Conservation (phyloP, 2,329 filamentous ascomycete genomes). For the Scedosporium boydii region DNA sequence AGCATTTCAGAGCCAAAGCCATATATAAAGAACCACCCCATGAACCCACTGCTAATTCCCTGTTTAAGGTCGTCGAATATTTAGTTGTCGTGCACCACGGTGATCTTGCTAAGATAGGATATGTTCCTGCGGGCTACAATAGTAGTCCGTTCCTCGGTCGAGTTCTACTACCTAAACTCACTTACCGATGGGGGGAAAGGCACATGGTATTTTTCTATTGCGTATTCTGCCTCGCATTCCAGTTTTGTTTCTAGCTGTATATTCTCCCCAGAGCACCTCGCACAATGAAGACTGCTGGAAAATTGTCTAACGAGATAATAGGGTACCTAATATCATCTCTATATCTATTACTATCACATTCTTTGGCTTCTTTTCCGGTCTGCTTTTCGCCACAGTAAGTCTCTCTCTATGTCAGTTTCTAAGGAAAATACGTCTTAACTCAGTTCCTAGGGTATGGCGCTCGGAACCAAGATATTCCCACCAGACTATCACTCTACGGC, state of each 20-base stretch:
- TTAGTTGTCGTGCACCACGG: constrained; percentile 50
- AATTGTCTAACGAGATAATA: constrained; percentile 8
- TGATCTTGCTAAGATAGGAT: constrained; percentile 46
- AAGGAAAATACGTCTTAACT: too few relatives aligned
- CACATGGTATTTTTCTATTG: constrained; percentile 47
- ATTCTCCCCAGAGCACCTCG: constrained; percentile 12
- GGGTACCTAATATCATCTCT: constrained; percentile 33
- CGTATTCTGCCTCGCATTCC: constrained; percentile 39
- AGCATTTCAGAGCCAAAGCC: too few relatives aligned
- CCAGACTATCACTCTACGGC: constrained; percentile 24
- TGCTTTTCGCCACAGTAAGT: constrained; percentile 45
- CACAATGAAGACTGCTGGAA: background rate
- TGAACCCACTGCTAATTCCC: too few relatives aligned
- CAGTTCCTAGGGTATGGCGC: constrained; percentile 39
- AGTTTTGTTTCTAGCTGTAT: constrained; percentile 51
- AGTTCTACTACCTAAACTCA: constrained; percentile 48
- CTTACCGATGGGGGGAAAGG: constrained; percentile 48
- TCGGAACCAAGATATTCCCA: constrained; percentile 41
- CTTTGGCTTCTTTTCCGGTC: constrained; percentile 48
- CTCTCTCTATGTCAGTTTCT: too few relatives aligned
- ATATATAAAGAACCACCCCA: too few relatives aligned
- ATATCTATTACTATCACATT: constrained; percentile 44
- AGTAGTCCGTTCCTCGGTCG: constrained; percentile 48
- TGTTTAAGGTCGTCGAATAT: constrained; percentile 58
- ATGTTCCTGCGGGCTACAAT: constrained; percentile 51